Conservation (phyloP, 306 rosid species). For the Vicia faba region DNA sequence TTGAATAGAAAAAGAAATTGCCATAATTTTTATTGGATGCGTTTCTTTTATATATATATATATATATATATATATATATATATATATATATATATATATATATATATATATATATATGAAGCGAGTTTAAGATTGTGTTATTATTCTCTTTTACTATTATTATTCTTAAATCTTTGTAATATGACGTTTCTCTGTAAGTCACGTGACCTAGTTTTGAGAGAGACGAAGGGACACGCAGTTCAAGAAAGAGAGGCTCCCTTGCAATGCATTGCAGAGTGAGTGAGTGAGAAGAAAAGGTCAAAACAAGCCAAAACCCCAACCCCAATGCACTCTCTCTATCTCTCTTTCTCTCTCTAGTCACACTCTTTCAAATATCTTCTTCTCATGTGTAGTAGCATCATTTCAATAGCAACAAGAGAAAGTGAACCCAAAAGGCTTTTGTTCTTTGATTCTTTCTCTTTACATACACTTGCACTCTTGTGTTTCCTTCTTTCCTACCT, state of each 20-base stretch:
- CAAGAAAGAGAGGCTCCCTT: conserved; percentile 36
- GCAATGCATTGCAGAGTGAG: conserved; percentile 22
- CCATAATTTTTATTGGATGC: too few relatives aligned
- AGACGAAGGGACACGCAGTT: conserved; percentile 49
- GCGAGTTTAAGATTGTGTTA: too few relatives aligned
- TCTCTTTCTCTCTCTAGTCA: conserved; percentile 21
- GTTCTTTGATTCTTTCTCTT: conserved; percentile 13
- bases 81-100: too few relatives aligned
- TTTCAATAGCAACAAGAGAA: conserved; percentile 31
- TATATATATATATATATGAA: too few relatives aligned
- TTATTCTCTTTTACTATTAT: too few relatives aligned
- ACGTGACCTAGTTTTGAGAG: conserved; percentile 56
- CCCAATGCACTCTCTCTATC: conserved; percentile 37
- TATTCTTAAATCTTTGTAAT: too few relatives aligned
- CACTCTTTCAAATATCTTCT: conserved; percentile 16
- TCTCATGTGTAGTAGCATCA: conserved; percentile 42
- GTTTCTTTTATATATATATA: too few relatives aligned
- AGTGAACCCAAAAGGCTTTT: conserved; percentile 29
- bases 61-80: too few relatives aligned
- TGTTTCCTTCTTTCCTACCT: not conserved
- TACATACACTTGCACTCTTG: conserved; percentile 39
- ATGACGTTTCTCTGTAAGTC: conserved; percentile 28
- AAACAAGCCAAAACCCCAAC: conserved; percentile 29
- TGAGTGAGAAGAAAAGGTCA: conserved; percentile 38
- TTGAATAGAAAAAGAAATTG: too few relatives aligned